Base-by-base conservation (phyloP, 129 eudicot species). In the Flaveria ramosissima region DNA sequence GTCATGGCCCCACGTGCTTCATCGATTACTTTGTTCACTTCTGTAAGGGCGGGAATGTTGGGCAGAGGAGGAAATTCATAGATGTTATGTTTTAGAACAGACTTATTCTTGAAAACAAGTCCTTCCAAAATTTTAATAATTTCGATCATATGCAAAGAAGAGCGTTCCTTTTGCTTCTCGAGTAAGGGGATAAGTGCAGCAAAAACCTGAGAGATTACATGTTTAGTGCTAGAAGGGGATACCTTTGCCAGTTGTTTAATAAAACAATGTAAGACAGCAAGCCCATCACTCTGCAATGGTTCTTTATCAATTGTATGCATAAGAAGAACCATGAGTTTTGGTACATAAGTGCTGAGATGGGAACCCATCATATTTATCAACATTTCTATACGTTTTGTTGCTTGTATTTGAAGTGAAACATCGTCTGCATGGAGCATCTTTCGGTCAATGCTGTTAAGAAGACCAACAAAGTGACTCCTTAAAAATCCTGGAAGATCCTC, bases 251-350 rank as follows among this genome's bases (percentile, higher is more conserved):
- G 79, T 67, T 95, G 92, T 88, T 86, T 91, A 9, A 95, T 75
- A 79, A 95, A 95, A 74, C 85, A 77, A 83, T 91, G 94, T 74
- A 95, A 86, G 69, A 89, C 97, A 62, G 89, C 68, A 27, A 95
- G 97, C 78, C 97, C 99, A 11, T 95, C 99, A 63, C 82, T 82
- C 71, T 88, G 96, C 21, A 95, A 90, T 68, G 88, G 84, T 72
- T 91, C 93, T 75, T 91, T 89, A 74, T 82, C 87, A 72, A 91
- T 84, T 20, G 92, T 88, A 80, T 95, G 96, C 99, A 95, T 91
- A 78, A 95, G 88, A 81, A 95, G 97, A 68, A 95, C 99, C 97
- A 95, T 95, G 59, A 95, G 86, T 85, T 95, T 95, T 73, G 99
- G 99, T 69, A 89, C 96, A 66, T 91, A 88, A 6, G 97, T 89